These are phyloP conservation scores for Babesia ovis DNA, from an alignment of 169 alveolate species.

Conservation along the genomic window DNA sequence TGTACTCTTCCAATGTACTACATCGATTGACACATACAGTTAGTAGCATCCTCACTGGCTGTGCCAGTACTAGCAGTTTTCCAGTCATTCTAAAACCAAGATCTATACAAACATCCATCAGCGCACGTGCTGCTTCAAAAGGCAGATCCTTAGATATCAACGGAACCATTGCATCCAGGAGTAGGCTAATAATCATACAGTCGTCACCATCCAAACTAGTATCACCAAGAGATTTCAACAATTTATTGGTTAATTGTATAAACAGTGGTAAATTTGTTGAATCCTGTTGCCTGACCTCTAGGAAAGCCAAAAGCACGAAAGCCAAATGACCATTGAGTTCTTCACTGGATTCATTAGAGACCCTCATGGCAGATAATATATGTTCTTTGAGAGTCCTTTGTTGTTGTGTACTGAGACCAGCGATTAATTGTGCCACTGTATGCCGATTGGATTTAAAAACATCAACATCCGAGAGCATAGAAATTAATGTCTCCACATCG, in stretches of 20 bases:
- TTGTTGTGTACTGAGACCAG: neutral
- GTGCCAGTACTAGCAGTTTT: neutral
- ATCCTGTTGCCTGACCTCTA: conserved; percentile 1
- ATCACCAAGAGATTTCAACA: neutral
- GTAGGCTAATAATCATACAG: neutral
- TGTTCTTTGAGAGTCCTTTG: neutral
- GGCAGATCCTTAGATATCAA: conserved; percentile 19
- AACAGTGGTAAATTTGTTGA: conserved; percentile 4
- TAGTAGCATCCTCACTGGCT: neutral
- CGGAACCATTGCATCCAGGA: neutral
- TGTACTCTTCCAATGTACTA: conserved; percentile 10
- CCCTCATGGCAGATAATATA: neutral
- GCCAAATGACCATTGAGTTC: neutral
- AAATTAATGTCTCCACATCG: no score
- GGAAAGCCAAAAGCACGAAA: conserved; percentile 14
- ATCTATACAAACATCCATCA: conserved; percentile 15
- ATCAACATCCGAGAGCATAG: neutral
- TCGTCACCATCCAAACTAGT: neutral
- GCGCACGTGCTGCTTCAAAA: conserved; percentile 11
- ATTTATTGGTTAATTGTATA: neutral
- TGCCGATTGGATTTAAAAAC: neutral
- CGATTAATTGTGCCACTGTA: neutral
- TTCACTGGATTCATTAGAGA: neutral
- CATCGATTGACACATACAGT: neutral
- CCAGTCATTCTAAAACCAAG: neutral